Evolutionary conservation across 164 flowering plant species (phyloP).

Genomic region (Sedum album): DNA sequence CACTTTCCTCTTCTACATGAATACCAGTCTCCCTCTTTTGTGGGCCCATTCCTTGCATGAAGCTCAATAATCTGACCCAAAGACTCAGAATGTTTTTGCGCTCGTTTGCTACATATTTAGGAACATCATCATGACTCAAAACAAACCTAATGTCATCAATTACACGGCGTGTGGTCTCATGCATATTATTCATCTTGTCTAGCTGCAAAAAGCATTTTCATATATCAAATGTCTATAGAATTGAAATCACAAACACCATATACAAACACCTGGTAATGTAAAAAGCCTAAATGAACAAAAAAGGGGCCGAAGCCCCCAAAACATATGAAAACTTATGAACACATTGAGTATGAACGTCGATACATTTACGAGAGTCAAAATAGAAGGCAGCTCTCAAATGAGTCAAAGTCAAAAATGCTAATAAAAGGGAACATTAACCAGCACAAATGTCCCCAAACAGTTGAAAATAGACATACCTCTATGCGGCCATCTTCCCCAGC

Average conservation of each 20-base stretch:
- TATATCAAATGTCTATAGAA: not conserved
- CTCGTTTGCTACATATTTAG: conserved; percentile 41
- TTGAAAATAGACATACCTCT: conserved; percentile 35
- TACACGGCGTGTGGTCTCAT: conserved; percentile 54
- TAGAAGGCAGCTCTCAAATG: not conserved
- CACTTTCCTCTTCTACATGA: conserved; percentile 80
- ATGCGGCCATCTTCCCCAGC: conserved; percentile 64
- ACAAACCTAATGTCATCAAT: conserved; percentile 76
- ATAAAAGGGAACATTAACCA: not conserved
- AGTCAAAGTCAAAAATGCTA: not conserved
- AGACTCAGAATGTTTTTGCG: conserved; percentile 43
- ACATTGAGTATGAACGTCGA: not conserved
- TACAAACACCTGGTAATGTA: not conserved
- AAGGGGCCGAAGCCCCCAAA: too few species aligned
- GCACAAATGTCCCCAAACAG: not conserved
- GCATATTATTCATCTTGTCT: conserved; percentile 43
- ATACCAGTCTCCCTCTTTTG: conserved; percentile 72
- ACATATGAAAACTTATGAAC: not conserved
- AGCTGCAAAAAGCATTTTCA: conserved; percentile 37
- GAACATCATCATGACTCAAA: conserved; percentile 63
- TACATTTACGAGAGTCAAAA: not conserved
- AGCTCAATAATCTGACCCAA: conserved; percentile 67
- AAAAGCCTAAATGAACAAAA: too few species aligned
- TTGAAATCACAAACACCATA: too few species aligned
- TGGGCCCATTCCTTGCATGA: conserved; percentile 87